phyloP scores from a whole-genome alignment of 345 rosid genomes.

The Gossypium herbaceum region DNA sequence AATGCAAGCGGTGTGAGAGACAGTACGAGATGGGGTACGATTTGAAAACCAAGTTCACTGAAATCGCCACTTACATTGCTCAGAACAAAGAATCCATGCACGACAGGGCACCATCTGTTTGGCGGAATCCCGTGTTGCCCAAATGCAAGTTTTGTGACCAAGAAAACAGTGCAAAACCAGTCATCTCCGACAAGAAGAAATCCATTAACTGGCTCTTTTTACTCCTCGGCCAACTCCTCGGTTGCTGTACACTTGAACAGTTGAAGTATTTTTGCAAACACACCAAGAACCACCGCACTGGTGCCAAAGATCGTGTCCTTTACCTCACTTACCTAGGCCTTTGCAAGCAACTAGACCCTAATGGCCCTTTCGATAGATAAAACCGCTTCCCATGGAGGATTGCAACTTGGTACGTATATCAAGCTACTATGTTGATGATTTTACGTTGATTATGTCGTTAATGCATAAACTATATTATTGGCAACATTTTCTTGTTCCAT shows the following conservation, averaged over 20 bases:
- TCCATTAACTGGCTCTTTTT: conserved; percentile 80
- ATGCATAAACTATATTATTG: background rate
- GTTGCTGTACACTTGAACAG: conserved; percentile 65
- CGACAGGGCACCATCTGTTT: conserved; percentile 55
- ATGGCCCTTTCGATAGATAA: conserved; percentile 37
- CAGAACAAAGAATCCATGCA: conserved; percentile 38
- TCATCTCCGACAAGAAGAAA: conserved; percentile 48
- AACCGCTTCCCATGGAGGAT: too few species aligned
- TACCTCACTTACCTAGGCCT: conserved; percentile 57
- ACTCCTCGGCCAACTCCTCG: conserved; percentile 68
- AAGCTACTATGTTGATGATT: background rate
- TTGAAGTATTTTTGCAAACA: conserved; percentile 89
- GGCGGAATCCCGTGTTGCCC: conserved; percentile 50
- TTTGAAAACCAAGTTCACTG: conserved; percentile 45
- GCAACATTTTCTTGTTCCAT: background rate
- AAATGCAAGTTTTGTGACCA: conserved; percentile 48
- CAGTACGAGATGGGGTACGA: conserved; percentile 42
- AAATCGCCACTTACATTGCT: conserved; percentile 34
- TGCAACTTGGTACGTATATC: background rate
- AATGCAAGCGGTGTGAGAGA: conserved; percentile 66
- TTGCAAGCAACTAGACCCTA: conserved; percentile 68
- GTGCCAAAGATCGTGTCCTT: conserved; percentile 78
- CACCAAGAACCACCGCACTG: conserved; percentile 66
- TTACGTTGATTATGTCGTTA: background rate
- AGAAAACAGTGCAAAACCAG: conserved; percentile 53